Conservation (phyloP, 331 rosid species). For the Prunus yedoensis region DNA sequence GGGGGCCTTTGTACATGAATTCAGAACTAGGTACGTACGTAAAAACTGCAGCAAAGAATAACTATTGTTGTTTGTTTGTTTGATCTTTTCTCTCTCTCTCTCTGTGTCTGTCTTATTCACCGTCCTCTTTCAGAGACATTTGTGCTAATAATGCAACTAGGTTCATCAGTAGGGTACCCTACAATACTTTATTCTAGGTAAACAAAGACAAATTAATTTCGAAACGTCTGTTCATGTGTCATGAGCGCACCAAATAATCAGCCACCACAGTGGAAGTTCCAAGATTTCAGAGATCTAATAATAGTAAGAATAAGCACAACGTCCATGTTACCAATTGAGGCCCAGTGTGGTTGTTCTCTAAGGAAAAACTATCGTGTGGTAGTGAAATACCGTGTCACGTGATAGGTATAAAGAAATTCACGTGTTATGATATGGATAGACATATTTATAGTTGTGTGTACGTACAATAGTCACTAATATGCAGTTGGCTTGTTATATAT, state of each 20-base stretch:
- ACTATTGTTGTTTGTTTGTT: not conserved
- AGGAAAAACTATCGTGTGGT: no score
- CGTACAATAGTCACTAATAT: no score
- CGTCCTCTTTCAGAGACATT: not conserved
- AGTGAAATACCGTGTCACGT: no score
- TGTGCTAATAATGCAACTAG: not conserved
- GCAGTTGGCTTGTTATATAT: no score
- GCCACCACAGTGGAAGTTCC: not conserved
- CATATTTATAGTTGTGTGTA: no score
- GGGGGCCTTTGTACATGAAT: constrained; percentile 42
- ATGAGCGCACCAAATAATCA: not conserved
- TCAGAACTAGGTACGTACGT: constrained; percentile 45
- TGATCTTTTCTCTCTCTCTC: not conserved
- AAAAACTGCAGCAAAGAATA: no score
- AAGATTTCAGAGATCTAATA: not conserved
- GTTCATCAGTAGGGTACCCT: not conserved
- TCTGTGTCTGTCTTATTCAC: not conserved
- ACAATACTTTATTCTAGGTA: not conserved
- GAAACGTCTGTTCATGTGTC: not conserved
- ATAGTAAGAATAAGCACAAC: not conserved
- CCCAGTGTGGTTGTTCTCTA: not conserved
- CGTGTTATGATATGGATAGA: no score
- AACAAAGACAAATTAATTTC: not conserved
- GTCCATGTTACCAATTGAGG: not conserved
- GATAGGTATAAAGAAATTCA: no score